These are phyloP conservation scores for Lolium rigidum DNA, from an alignment of 176 grass and related monocot species.

Conservation along the genomic window DNA sequence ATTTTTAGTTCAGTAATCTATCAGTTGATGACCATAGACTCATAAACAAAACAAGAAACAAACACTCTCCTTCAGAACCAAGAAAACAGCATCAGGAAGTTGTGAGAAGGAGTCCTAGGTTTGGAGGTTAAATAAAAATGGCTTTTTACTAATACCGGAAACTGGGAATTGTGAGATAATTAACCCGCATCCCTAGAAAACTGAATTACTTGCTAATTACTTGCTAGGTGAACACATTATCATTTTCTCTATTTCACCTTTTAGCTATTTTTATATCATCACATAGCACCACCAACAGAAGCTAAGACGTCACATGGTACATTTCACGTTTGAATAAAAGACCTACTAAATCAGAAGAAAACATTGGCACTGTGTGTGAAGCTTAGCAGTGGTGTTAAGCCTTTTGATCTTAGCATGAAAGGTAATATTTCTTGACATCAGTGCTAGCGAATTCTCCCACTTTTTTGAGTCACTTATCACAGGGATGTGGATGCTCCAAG, in stretches of 20 bases:
- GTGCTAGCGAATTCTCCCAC: neutral
- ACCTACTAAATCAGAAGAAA: neutral
- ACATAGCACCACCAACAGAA: neutral
- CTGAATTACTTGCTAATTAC: neutral
- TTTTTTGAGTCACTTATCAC: neutral
- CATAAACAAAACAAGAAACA: neutral
- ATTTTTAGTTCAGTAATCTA: neutral
- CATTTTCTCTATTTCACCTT: neutral
- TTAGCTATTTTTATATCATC: neutral
- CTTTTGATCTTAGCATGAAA: neutral
- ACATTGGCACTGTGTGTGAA: neutral
- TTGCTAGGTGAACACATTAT: neutral
- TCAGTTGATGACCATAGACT: neutral
- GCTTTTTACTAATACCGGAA: neutral
- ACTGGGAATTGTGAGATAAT: too few species aligned
- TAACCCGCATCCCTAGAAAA: neutral
- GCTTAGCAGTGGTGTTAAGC: neutral
- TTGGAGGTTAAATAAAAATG: neutral
- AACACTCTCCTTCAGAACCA: neutral
- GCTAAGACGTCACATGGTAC: neutral
- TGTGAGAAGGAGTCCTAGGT: neutral
- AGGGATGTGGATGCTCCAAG: neutral
- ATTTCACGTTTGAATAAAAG: too few species aligned
- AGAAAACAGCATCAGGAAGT: neutral
- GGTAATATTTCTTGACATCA: neutral